Evolutionary conservation across 2,329 filamentous ascomycete genomes (phyloP), one percentile per base, ranked within the genome.

Genomic region (Trichoderma harzianum): DNA sequence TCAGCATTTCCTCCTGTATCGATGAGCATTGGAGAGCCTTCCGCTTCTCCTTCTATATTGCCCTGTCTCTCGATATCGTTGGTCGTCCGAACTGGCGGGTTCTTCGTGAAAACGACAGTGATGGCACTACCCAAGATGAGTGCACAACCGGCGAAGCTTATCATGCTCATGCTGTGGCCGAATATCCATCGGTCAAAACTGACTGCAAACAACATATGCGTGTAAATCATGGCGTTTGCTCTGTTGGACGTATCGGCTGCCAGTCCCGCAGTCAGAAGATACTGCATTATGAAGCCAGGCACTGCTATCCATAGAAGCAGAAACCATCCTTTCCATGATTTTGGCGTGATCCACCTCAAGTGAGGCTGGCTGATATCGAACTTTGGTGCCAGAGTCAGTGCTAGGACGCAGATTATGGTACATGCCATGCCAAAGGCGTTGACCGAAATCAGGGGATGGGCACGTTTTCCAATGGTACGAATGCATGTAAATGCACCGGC

Each of bases 261-360:
- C 62, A 98, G 82, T 0, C 93, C 94, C 0, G 89, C 87, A 1
- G 94, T 96, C 21, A 97, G 83, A n/a, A 97, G 85, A 75, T 94
- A 94, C 86, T 97, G 95, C 88, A 95, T 92, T 26, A 92, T 79
- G 78, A 97, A 95, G 0, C 95, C 95, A 74, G 91, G 91, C 0
- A 89, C 77, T 0, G 92, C 93, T 5, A 97, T 83, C 47, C 91
- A 87, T 0, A 90, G 69, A 18, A 97, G 82, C 51, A 94, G 85
- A 0, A 83, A 79, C 91, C 92, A 95, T 78, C 95, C 84, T 67
- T 81, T 82, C 53, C 76, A 14, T 30, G 83, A 79, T 5, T 79
- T 75, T 2, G 84, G 83, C 32, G 84, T 77, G 2, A 79, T 80
- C 75, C 87, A 84, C 26, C 78, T 80, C 75, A 88, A 75, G 10